A percentile compares a stretch with the other conserved stretches of the same genome.
These are phyloP conservation scores for Aquanectria penicillioides DNA, from an alignment of 2,329 filamentous ascomycete species.

Conservation along the genomic window DNA sequence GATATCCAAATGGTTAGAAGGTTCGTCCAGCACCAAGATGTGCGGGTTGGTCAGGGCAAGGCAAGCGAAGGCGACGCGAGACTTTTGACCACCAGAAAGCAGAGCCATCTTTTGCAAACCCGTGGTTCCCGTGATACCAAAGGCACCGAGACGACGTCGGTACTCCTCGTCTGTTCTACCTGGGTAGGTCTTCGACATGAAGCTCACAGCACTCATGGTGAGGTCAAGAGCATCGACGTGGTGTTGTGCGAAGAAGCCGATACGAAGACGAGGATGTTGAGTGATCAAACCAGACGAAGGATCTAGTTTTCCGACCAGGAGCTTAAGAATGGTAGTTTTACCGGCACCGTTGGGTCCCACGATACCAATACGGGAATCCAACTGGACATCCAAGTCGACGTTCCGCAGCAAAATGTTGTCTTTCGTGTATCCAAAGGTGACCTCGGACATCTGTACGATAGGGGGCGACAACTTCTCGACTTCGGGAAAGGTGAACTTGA, in stretches of 20 bases:
- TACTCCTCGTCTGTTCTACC: slow-evolving; percentile 97
- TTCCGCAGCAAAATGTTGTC: slow-evolving; percentile 84
- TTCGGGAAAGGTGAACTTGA: slow-evolving; percentile 96
- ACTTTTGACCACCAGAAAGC: slow-evolving; percentile 97
- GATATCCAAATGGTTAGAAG: slow-evolving; percentile 98
- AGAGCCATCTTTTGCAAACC: slow-evolving; percentile 95
- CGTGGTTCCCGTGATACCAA: slow-evolving; percentile 91
- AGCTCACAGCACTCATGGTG: slow-evolving; percentile 87
- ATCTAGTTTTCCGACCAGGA: slow-evolving; percentile 88
- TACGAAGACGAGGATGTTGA: slow-evolving; percentile 84
- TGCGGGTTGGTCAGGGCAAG: slow-evolving; percentile 93
- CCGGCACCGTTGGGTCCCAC: slow-evolving; percentile 99
- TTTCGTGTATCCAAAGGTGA: slow-evolving; percentile 86
- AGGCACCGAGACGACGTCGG: slow-evolving; percentile 90
- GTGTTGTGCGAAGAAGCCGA: slow-evolving; percentile 98
- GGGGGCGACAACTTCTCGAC: slow-evolving; percentile 97
- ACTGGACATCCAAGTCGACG: slow-evolving; percentile 95
- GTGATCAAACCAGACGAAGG: slow-evolving; percentile 85
- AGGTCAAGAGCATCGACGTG: slow-evolving; percentile 97
- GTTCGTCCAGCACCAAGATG: slow-evolving; percentile 97
- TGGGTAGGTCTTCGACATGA: slow-evolving; percentile 93
- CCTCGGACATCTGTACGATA: slow-evolving; percentile 96
- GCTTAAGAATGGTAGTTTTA: slow-evolving; percentile 97
- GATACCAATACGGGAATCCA: slow-evolving; percentile 97
- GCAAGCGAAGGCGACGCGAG: slow-evolving; percentile 97